Evolutionary conservation across 108 stramenopile species (phyloP).

Genomic region (Cyclostephanos tholiformis): DNA sequence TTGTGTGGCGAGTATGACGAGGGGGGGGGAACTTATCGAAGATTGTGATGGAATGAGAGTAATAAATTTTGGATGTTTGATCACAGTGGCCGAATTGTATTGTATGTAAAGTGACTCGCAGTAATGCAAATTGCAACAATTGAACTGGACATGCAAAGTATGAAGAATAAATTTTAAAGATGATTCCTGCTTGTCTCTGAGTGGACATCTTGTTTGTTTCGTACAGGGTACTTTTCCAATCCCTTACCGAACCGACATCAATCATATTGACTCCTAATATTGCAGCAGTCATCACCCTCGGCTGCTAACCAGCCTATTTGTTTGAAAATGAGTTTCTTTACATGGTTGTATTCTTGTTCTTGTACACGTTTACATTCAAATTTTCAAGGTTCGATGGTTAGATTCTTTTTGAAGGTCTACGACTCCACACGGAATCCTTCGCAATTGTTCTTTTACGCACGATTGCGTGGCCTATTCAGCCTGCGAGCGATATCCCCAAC

Average conservation of each 20-base stretch:
- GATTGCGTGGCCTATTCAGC: not conserved
- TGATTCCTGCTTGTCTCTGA: not conserved
- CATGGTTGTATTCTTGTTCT: not conserved
- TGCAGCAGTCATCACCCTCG: too few species aligned
- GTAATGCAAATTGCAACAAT: not conserved
- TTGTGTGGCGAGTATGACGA: too few species aligned
- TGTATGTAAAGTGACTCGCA: not conserved
- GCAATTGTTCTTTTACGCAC: too few species aligned
- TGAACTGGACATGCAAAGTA: not conserved
- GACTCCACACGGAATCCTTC: not conserved
- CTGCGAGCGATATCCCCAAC: slow-evolving; percentile 1
- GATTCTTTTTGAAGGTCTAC: not conserved
- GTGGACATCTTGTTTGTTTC: not conserved
- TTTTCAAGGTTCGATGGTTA: too few species aligned
- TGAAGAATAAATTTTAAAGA: not conserved
- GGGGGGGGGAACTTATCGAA: too few species aligned
- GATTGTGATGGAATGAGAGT: not conserved
- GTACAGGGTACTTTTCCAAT: too few species aligned
- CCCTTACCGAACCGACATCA: too few species aligned
- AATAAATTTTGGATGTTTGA: not conserved
- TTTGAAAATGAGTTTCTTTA: too few species aligned
- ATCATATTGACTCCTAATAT: too few species aligned
- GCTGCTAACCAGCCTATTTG: too few species aligned
- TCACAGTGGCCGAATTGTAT: not conserved
- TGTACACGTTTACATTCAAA: not conserved